Percentiles rank a stretch among this genome's conserved stretches.
Conservation (phyloP, 2,329 filamentous ascomycete genomes). For the Alternaria consortialis region DNA sequence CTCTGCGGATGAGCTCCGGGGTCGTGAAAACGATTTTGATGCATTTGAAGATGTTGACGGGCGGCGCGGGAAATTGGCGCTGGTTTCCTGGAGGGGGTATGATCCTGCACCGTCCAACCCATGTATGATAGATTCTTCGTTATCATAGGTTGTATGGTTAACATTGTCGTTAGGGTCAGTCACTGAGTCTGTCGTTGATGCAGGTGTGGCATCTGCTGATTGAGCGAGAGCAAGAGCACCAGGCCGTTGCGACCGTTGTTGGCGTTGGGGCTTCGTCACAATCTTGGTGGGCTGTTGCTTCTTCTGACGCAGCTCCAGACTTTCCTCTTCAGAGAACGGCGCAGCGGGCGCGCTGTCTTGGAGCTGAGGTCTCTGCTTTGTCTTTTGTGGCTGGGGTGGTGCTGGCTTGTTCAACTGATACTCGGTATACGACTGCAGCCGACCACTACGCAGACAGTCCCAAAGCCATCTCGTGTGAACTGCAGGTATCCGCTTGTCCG, state of each 20-base stretch:
- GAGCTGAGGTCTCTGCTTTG: conserved; percentile 21
- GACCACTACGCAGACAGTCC: conserved; percentile 71
- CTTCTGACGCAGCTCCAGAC: conserved; percentile 28
- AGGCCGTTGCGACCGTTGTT: conserved; percentile 25
- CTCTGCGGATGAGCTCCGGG: conserved; percentile 33
- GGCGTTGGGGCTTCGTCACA: conserved; percentile 23
- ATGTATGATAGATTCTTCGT: conserved; percentile 22
- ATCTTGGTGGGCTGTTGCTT: conserved; percentile 28
- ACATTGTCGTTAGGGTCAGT: conserved; percentile 21
- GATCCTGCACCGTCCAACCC: conserved; percentile 36
- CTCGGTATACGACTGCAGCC: conserved; percentile 58
- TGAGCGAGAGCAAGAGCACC: conserved; percentile 37
- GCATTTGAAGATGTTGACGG: conserved; percentile 40
- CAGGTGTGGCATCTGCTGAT: conserved; percentile 31
- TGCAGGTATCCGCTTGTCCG: conserved; percentile 79
- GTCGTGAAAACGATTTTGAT: conserved; percentile 26
- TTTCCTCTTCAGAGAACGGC: conserved; percentile 34
- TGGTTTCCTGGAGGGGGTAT: conserved; percentile 40
- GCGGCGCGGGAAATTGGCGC: conserved; percentile 42
- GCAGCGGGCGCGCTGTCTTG: conserved; percentile 31
- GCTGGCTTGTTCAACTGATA: conserved; percentile 44
- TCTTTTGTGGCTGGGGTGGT: conserved; percentile 23
- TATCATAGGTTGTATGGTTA: conserved; percentile 14
- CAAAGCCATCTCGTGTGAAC: conserved; percentile 86
- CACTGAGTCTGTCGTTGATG: conserved; percentile 28